phyloP scores from a whole-genome alignment of 352 stramenopile species.

The Globisporangium splendens region DNA sequence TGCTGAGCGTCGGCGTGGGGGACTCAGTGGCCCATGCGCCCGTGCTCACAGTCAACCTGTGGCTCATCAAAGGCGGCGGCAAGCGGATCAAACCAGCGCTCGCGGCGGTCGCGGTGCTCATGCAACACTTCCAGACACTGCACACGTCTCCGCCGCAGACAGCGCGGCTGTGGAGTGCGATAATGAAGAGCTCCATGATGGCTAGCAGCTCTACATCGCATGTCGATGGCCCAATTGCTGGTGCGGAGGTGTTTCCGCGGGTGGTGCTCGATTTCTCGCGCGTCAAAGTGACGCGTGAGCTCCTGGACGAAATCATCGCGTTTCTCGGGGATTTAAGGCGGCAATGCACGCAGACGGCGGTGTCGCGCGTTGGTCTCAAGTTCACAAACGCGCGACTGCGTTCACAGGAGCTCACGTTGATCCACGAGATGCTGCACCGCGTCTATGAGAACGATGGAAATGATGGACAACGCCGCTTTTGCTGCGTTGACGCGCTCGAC shows the following conservation, averaged over 20 bases:
- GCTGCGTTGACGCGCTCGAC: background rate
- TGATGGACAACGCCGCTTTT: background rate
- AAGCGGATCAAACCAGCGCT: background rate
- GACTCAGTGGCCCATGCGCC: background rate
- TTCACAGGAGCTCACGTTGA: background rate
- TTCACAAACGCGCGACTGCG: background rate
- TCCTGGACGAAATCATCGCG: background rate
- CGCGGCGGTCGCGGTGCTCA: background rate
- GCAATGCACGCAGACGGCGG: background rate
- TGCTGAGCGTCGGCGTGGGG: background rate
- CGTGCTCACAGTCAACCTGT: background rate
- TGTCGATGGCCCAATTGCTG: too few relatives aligned
- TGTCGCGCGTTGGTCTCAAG: background rate
- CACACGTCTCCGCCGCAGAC: background rate
- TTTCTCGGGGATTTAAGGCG: background rate
- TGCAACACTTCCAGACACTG: background rate
- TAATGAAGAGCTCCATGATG: too few relatives aligned
- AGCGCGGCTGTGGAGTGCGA: background rate
- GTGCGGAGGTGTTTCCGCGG: background rate
- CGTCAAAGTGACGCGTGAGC: background rate
- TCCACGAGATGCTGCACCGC: background rate
- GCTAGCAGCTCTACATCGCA: too few relatives aligned
- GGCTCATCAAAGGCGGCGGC: background rate
- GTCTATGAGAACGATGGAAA: background rate
- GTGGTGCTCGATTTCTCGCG: background rate